Evolutionary conservation across 208 protist genomes (phyloP), one percentile per base, ranked within the genome.

Genomic region (Vickermania spadyakhi): DNA sequence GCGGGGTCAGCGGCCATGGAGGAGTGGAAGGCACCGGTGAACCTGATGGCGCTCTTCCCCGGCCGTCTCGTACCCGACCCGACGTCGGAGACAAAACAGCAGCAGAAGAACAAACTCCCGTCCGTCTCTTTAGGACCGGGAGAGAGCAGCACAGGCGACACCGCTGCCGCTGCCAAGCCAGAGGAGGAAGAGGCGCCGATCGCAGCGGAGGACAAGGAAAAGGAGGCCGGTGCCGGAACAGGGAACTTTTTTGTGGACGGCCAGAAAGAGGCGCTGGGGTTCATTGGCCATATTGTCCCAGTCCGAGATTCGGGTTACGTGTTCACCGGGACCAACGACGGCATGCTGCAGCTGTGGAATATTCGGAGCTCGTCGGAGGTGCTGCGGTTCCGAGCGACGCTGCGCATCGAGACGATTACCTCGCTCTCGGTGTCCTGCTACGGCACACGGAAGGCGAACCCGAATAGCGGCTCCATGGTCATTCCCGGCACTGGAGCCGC

Each of bases 321-420:
- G 62, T 56, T 85, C 31, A 86, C 75, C 42, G 84, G 73, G 3
- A 89, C 76, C 55, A 83, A 86, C 66, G 77, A 86, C 41, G 88
- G 88, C 0, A 51, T 89, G 2, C 26, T 94, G 41, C 88, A 94
- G 73, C 70, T 94, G 60, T 94, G 88, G 88, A 81, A 91, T 52
- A 49, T 79, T 21, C 66, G 70, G 13, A 73, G 66, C 14, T 55
- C 64, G 49, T 64, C 58, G 13, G 87, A 94, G 68, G 58, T 88
- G 41, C 67, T 85, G 68, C 81, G 83, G 23, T 89, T 78, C 61
- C 67, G 73, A 28, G 77, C 67, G 21, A 87, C 85, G 0, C 67
- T 79, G 36, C 41, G 69, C 3, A 41, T 71, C 3, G 82, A 89
- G 13, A 71, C 82, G 13, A 68, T 93, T 36, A 88, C 82, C 14